phyloP scores from a whole-genome alignment of 305 asterid genomes.

The Plantago coronopus region DNA sequence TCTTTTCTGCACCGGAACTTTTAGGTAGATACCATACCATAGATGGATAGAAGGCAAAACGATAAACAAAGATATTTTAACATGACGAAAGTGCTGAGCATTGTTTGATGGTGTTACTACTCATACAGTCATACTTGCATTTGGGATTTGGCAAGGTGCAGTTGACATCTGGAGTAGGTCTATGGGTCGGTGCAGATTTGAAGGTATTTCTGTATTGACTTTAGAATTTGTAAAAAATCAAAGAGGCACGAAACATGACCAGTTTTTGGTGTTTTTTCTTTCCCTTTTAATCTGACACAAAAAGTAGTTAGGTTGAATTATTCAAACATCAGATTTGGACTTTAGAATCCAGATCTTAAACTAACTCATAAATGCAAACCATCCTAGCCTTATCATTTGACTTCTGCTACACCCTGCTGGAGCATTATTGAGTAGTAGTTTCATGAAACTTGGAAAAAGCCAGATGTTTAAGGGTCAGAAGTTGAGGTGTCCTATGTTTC shows the following conservation, averaged over 20 bases:
- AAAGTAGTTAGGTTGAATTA: too few species aligned
- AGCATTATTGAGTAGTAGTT: neutral
- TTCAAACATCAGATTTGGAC: slow-evolving; percentile 11
- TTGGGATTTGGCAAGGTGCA: neutral
- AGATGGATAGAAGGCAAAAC: too few species aligned
- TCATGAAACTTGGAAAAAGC: neutral
- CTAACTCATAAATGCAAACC: neutral
- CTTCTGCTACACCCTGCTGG: neutral
- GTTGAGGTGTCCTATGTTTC: too few species aligned
- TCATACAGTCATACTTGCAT: neutral
- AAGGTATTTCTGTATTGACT: neutral
- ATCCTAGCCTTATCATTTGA: neutral
- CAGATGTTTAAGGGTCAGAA: neutral
- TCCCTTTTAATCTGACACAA: too few species aligned
- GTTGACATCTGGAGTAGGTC: neutral
- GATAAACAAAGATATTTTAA: neutral
- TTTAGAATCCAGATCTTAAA: neutral
- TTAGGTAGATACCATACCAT: neutral
- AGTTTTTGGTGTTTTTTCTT: too few species aligned
- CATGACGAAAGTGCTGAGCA: slow-evolving; percentile 8
- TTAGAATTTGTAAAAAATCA: too few species aligned
- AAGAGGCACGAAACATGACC: too few species aligned
- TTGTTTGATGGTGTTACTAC: neutral
- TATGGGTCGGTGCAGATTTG: neutral
- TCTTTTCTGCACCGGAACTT: neutral